Percentiles rank a stretch among this genome's conserved stretches.
phyloP scores from a whole-genome alignment of 73 alveolate species.

The Paramecium pentaurelia region DNA sequence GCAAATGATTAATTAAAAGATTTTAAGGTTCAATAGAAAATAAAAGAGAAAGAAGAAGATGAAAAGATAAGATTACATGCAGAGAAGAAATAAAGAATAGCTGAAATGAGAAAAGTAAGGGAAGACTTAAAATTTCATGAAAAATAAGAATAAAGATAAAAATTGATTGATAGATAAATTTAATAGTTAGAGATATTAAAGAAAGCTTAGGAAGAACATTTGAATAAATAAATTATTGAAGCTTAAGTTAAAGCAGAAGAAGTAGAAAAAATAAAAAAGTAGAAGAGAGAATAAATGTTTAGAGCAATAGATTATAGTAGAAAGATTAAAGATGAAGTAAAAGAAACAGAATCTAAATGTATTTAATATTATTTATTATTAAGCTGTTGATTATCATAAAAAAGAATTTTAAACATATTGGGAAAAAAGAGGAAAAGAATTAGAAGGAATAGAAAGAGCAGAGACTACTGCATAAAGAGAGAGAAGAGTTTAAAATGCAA shows the following conservation, averaged over 20 bases:
- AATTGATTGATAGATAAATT: not conserved
- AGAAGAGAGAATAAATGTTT: not conserved
- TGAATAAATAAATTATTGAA: conserved; percentile 4
- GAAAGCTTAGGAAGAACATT: not conserved
- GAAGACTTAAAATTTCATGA: conserved; percentile 22
- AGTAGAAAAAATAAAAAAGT: conserved; percentile 15
- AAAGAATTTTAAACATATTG: conserved; percentile 11
- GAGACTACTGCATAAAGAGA: not conserved
- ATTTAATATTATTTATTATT: not conserved
- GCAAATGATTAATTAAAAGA: conserved; percentile 22
- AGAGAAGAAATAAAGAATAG: conserved; percentile 21
- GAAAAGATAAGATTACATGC: not conserved
- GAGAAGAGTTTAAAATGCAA: not conserved
- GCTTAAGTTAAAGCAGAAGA: conserved; percentile 38
- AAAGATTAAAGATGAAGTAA: not conserved
- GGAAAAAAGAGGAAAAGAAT: conserved; percentile 34
- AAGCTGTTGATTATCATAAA: conserved; percentile 35
- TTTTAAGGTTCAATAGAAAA: not conserved
- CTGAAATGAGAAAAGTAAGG: conserved; percentile 37
- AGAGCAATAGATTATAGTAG: conserved; percentile 14
- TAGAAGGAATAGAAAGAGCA: not conserved
- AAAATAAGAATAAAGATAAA: conserved; percentile 3
- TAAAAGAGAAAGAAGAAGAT: conserved; percentile 34
- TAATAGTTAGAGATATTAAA: not conserved
- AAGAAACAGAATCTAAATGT: conserved; percentile 44